Evolutionary conservation across 2,329 filamentous ascomycete genomes (phyloP), one percentile per base, ranked within the genome.

Genomic region (Ceratocystis variospora): DNA sequence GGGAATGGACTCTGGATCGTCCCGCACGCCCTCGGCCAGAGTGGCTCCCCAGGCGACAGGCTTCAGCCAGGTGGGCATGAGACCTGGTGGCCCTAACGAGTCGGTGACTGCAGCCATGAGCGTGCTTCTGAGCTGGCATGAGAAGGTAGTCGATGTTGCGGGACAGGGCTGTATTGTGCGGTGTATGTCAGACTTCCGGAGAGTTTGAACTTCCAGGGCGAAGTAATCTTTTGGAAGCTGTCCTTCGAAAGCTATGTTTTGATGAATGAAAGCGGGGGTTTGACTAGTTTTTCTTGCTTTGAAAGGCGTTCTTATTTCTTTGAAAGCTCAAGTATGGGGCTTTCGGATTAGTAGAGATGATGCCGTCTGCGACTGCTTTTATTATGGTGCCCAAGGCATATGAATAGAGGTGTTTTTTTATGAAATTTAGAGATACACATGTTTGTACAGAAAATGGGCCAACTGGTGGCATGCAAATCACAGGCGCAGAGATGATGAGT

Each of bases 121-220:
- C 74, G 94, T 99, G 63, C 76, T 99, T 74, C 79, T 99, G 71
- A 96, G 91, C 77, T 99, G 94, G 94, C 94, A 99, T 75, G 94
- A 99, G 80, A 99, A 96, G 83, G 83, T 96, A 69, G 90, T 97
- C 3, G 94, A 99, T 73, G 86, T 96, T 73, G 90, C 91, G 46
- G 94, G 94, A 28, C 81, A 91, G 71, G 94, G 94, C 57, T 90
- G 89, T 75, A 94, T 99, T 77, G 89, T 91, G 69, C 85, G 94
- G 72, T 90, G 90, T 70, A 96, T 99, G 92, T 94, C 90, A 53
- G 94, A 99, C 80, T 89, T 93, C 79, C 87, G 94, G 73, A 94
- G 88, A 72, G 93, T 75, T 66, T 75, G 73, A 59, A 65, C 62
- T 15, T 44, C 45, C 25, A 10, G 28, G 25, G 4, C 12, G 8